A percentile compares a stretch with the other conserved stretches of the same genome.
These are phyloP conservation scores for Phytophthora megakarya DNA, from an alignment of 352 stramenopile species.

Conservation along the genomic window DNA sequence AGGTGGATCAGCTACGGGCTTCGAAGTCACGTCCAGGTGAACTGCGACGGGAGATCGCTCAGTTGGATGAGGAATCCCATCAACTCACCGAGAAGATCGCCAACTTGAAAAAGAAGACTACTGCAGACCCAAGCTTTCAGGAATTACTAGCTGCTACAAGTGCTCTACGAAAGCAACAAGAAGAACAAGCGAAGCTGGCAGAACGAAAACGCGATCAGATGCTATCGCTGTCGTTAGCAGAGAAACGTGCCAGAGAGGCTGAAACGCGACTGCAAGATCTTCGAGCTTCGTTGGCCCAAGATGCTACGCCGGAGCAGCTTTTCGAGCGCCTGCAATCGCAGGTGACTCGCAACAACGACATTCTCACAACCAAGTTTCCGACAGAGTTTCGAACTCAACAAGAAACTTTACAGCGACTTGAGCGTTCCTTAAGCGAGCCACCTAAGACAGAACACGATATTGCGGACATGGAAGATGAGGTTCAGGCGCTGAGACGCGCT, in stretches of 20 bases:
- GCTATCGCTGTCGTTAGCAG: constrained; percentile 79
- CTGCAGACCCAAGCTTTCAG: constrained; percentile 67
- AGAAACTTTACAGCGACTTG: constrained; percentile 77
- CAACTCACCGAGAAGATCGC: constrained; percentile 93
- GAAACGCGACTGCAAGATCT: constrained; percentile 77
- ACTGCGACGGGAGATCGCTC: constrained; percentile 89
- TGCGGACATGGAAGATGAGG: constrained; percentile 86
- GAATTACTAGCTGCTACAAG: constrained; percentile 92
- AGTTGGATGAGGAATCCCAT: constrained; percentile 91
- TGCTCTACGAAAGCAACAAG: constrained; percentile 92
- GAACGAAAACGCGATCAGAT: constrained; percentile 92
- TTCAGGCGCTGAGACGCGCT: constrained; percentile 57
- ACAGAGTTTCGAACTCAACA: constrained; percentile 77
- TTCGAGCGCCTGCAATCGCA: constrained; percentile 85
- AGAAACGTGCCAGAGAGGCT: constrained; percentile 79
- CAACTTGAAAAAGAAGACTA: constrained; percentile 89
- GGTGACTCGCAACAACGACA: constrained; percentile 75
- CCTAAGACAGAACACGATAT: constrained; percentile 89
- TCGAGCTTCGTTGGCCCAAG: constrained; percentile 67
- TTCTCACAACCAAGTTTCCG: constrained; percentile 74
- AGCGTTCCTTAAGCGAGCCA: constrained; percentile 70
- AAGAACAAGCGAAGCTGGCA: constrained; percentile 92
- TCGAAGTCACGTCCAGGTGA: constrained; percentile 84
- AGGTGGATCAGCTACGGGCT: constrained; percentile 82
- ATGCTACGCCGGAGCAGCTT: constrained; percentile 85